Percentiles rank a stretch among this genome's conserved stretches.
phyloP scores from a whole-genome alignment of 2,329 filamentous ascomycete genomes.

The Talaromyces sp. region DNA sequence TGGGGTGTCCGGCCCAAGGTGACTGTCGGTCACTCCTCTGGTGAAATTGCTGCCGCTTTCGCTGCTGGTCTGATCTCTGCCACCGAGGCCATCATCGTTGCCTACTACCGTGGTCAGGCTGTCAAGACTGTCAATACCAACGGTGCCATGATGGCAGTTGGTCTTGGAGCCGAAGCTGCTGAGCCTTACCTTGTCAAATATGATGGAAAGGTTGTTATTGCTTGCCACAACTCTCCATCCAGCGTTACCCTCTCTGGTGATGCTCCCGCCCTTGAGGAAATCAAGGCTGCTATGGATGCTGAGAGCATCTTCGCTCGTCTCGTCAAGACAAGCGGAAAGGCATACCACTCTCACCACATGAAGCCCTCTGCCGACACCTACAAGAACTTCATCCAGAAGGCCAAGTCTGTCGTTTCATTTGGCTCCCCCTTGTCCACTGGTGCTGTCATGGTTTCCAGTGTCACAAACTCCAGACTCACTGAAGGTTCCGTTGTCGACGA shows the following conservation, averaged over 20 bases:
- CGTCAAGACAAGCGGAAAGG: conserved; percentile 21
- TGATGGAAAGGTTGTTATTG: conserved; percentile 23
- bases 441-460: background rate
- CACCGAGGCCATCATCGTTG: conserved; percentile 38
- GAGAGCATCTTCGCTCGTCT: conserved; percentile 21
- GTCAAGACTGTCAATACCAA: conserved; percentile 6
- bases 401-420: background rate
- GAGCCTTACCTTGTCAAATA: conserved; percentile 12
- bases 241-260: conserved; percentile 40
- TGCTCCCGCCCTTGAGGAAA: conserved; percentile 22
- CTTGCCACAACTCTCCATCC: conserved; percentile 38
- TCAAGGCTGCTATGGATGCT: conserved; percentile 19
- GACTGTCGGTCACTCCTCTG: conserved; percentile 48
- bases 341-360: conserved; percentile 31
- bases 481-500: background rate
- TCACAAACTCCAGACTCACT: background rate
- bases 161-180: conserved; percentile 14
- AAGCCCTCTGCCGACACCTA: conserved; percentile 29
- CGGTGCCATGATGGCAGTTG: conserved; percentile 24
- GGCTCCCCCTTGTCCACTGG: background rate
- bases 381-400: background rate
- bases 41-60: conserved; percentile 51
- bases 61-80: conserved; percentile 32
- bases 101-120: conserved; percentile 39
- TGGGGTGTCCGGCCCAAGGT: conserved; percentile 41